phyloP scores from a whole-genome alignment of 1,284 basidiomycete species.

The Volvariella volvacea region DNA sequence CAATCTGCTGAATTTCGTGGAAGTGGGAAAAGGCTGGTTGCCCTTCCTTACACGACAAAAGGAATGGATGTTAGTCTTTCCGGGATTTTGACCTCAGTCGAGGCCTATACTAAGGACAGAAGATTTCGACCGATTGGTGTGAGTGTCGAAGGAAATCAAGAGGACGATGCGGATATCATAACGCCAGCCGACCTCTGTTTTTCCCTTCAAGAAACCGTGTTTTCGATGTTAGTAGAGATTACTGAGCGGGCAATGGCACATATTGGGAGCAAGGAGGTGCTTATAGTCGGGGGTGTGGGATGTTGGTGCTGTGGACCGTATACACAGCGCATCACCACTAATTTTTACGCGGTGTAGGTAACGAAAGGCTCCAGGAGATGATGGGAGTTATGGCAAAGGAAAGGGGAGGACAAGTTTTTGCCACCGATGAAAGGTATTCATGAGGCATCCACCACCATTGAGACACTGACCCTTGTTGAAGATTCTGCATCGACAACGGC shows the following conservation, averaged over 20 bases:
- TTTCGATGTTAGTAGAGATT: constrained; percentile 98
- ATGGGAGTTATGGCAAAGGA: constrained; percentile 97
- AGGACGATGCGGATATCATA: constrained; percentile 59
- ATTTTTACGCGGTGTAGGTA: constrained; percentile 47
- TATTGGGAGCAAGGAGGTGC: constrained; percentile 91
- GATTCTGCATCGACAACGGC: constrained; percentile 99
- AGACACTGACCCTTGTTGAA: constrained; percentile 22
- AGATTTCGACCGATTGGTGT: constrained; percentile 49
- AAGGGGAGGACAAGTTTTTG: constrained; percentile 86
- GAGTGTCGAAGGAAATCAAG: constrained; percentile 24
- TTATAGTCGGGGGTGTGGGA: constrained; percentile 99
- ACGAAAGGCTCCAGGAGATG: constrained; percentile 92
- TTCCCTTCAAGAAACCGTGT: constrained; percentile 95
- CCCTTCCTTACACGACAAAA: constrained; percentile 94
- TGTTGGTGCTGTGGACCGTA: constrained; percentile 48
- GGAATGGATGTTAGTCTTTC: constrained; percentile 98
- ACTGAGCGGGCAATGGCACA: constrained; percentile 99
- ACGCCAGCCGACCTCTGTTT: constrained; percentile 95
- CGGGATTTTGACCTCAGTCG: constrained; percentile 85
- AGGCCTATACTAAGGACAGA: constrained; percentile 82
- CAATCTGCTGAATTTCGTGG: constrained; percentile 1
- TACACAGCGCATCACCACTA: neutral
- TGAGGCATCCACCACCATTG: neutral
- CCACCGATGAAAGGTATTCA: constrained; percentile 87
- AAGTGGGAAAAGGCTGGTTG: constrained; percentile 72